Percentiles rank a stretch among this genome's conserved stretches.
These are phyloP conservation scores for Penstemon davidsonii DNA, from an alignment of 257 asterid species.

Conservation along the genomic window DNA sequence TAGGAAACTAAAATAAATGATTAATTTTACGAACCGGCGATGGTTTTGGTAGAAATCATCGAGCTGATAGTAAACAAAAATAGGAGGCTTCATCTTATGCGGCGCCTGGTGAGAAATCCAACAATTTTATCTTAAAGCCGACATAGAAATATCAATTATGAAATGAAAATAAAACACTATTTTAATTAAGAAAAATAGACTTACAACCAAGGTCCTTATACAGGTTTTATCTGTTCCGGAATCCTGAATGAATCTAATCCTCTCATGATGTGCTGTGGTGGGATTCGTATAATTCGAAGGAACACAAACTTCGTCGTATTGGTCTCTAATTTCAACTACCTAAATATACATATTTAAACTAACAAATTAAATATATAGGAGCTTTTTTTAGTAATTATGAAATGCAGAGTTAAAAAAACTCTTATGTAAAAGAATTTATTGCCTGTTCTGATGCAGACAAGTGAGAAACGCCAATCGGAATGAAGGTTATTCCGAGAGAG, in stretches of 20 bases:
- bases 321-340: slow-evolving; percentile 80
- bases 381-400: no score
- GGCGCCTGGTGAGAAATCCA: slow-evolving; percentile 47
- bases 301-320: slow-evolving; percentile 69
- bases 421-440: slow-evolving; percentile 1
- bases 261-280: slow-evolving; percentile 38
- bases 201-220: slow-evolving; percentile 46
- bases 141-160: background rate
- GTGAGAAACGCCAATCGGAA: slow-evolving; percentile 80
- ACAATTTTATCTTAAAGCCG: background rate
- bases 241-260: slow-evolving; percentile 52
- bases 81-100: slow-evolving; percentile 76
- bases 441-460: slow-evolving; percentile 72
- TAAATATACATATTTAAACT: slow-evolving; percentile 26
- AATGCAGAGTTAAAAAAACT: no score
- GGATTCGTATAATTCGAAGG: slow-evolving; percentile 33
- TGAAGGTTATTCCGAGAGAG: slow-evolving; percentile 61
- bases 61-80: slow-evolving; percentile 77
- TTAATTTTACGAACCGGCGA: slow-evolving; percentile 60
- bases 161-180: background rate
- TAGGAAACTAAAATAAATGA: background rate
- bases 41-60: slow-evolving; percentile 85
- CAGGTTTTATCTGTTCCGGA: slow-evolving; percentile 55
- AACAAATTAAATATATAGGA: background rate
- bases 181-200: slow-evolving; percentile 26